Evolutionary conservation across 2,329 filamentous ascomycete genomes (phyloP), one percentile per base, ranked within the genome.

Genomic region (Pyrenophora teres): DNA sequence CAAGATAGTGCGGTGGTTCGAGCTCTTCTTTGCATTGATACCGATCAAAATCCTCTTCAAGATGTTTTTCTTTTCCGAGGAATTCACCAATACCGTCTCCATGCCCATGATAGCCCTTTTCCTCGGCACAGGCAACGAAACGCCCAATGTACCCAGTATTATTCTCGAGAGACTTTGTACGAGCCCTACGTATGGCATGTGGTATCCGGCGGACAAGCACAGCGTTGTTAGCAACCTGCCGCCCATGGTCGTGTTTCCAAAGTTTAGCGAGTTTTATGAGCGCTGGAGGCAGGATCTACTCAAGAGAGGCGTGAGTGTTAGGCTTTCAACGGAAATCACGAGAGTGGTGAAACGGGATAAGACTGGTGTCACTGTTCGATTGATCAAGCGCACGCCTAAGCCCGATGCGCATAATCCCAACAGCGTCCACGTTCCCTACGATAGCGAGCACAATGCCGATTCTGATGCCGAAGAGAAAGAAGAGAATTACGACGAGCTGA

Each of bases 71-170:
- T 90, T 91, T 72, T 86, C 79, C 49, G 79, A 82, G 8, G 86
- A 88, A 48, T 92, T 91, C 65, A 82, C 82, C 13, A 86, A 90
- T 63, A 85, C 84, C 31, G 86, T 91, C 72, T 84, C 87, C 0
- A 79, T 88, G 50, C 88, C 88, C 0, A 82, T 91, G 68, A 82
- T 90, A 27, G 88, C 88, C 0, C 76, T 91, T 1, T 90, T 92
- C 65, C 76, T 91, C 0, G 88, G 88, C 0, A 90, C 88, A 5
- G 87, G 88, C 1, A 91, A 91, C 59, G 86, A 89, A 62, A 88
- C 87, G 0, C 83, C 87, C 0, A 84, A 89, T 56, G 87, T 91
- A 0, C 84, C 87, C 0, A 83, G 81, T 36, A 86, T 87, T 19
- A 85, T 91, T 30, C 76, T 91, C 12, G 78, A 81, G 57, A 61